These are phyloP conservation scores for Hibiscus tridactylites DNA, from an alignment of 345 rosid genomes.

Conservation along the genomic window DNA sequence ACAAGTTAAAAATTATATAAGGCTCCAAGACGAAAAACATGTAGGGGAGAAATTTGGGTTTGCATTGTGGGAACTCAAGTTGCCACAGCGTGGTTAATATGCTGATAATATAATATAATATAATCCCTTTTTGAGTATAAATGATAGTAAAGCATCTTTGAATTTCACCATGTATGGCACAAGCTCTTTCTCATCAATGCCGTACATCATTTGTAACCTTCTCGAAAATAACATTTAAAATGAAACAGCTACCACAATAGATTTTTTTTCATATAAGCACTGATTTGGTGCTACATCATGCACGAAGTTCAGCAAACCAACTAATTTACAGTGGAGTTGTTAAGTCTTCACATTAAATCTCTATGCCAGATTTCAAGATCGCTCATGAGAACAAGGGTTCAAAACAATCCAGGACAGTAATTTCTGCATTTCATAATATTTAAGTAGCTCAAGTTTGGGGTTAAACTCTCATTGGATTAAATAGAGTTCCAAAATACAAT, in stretches of 20 bases:
- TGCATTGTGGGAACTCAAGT: slow-evolving; percentile 1
- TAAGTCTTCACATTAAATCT: background rate
- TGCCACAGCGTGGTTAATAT: background rate
- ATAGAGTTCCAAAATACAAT: background rate
- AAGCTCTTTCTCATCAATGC: background rate
- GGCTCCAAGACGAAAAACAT: background rate
- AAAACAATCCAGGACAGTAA: background rate
- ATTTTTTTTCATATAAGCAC: background rate
- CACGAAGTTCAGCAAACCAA: background rate
- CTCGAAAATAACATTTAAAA: background rate
- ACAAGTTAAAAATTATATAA: slow-evolving; percentile 3
- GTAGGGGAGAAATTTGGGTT: background rate
- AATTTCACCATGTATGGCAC: background rate
- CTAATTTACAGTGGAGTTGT: background rate
- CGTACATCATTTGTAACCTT: background rate
- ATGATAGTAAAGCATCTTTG: background rate
- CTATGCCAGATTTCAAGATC: background rate
- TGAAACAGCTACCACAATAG: background rate
- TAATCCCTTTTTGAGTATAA: background rate
- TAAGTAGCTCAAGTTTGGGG: background rate
- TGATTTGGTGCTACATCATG: background rate
- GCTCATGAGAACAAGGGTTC: background rate
- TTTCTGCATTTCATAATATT: background rate
- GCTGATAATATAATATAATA: no score
- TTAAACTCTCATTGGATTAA: background rate